These are phyloP conservation scores for Penicillium paneum DNA, from an alignment of 2,329 filamentous ascomycete genomes.

Conservation along the genomic window DNA sequence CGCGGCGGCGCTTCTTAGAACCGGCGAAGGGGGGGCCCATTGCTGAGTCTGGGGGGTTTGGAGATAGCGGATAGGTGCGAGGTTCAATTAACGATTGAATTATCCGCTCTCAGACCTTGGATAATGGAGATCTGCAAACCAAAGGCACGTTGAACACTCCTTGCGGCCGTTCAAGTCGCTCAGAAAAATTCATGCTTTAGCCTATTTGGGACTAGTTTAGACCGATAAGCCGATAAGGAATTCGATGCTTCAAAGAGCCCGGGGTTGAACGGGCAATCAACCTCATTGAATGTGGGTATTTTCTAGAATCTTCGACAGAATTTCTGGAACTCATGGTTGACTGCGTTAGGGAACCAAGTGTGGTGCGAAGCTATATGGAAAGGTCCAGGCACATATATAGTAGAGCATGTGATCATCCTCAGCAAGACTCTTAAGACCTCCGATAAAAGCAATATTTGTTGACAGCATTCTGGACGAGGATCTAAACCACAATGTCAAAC, in stretches of 20 bases:
- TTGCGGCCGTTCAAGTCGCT: conserved; percentile 12
- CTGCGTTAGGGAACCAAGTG: too few species aligned
- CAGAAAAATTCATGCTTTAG: conserved; percentile 16
- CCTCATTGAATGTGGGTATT: background rate
- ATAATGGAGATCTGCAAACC: conserved; percentile 2
- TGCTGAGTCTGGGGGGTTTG: background rate
- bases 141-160: conserved; percentile 11
- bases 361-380: background rate
- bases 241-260: background rate
- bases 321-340: background rate
- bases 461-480: background rate
- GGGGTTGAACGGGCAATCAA: background rate
- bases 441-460: background rate
- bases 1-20: conserved; percentile 44
- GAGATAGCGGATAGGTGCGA: background rate
- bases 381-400: background rate
- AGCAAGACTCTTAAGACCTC: background rate
- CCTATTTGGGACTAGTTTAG: conserved; percentile 17
- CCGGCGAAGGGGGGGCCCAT: conserved; percentile 28
- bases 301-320: background rate
- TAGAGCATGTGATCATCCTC: background rate
- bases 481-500: background rate
- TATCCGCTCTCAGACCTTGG: background rate
- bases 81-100: background rate
- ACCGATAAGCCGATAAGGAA: conserved; percentile 24